Base-by-base conservation (phyloP, 208 protist genomes). In the Angomonas deanei region DNA sequence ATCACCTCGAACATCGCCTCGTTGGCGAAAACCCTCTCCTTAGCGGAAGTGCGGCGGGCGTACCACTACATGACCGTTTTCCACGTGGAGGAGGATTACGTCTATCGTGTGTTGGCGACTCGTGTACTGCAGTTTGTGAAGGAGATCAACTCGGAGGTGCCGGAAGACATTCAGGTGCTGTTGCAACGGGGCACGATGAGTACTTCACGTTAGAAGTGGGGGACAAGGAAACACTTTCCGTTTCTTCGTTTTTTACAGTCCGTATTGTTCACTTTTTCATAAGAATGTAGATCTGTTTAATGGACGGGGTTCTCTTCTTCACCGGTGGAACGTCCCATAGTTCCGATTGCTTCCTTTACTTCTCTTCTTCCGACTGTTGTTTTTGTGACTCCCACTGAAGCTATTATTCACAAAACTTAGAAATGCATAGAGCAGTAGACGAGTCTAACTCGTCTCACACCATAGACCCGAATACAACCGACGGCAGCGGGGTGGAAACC, bases 61-160 rank as follows among this genome's bases (percentile, higher is more conserved):
- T 91, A 95, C 61, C 81, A 73, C 1, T 93, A 92, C 64, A 64
- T 93, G 46, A 66, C 67, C 32, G 59, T 63, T 53, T 74, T 95
- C 32, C 78, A 76, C 28, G 91, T 78, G 56, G 89, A 95, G 57
- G 86, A 95, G 52, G 84, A 93, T n/a, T 84, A 77, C 68, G 66
- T 93, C 17, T 95, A 84, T 66, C 87, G 88, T 50, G 71, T 72
- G 0, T 66, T 95, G 55, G 86, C 86, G 13, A 74, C 62, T 13
- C 80, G 89, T 33, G 78, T 91, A 32, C 68, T 86, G 63, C 79
- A 93, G 33, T 95, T 95, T 74, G 86, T 95, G 30, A 95, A 95
- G 66, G 86, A 95, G 60, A 75, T 93, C n/a, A 95, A 86, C 6
- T 72, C 89, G 5, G 89, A 95, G 24, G 85, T 91, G 76, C 86